Conservation (phyloP, 2,329 filamentous ascomycete species). For the Diaporthe longicolla region DNA sequence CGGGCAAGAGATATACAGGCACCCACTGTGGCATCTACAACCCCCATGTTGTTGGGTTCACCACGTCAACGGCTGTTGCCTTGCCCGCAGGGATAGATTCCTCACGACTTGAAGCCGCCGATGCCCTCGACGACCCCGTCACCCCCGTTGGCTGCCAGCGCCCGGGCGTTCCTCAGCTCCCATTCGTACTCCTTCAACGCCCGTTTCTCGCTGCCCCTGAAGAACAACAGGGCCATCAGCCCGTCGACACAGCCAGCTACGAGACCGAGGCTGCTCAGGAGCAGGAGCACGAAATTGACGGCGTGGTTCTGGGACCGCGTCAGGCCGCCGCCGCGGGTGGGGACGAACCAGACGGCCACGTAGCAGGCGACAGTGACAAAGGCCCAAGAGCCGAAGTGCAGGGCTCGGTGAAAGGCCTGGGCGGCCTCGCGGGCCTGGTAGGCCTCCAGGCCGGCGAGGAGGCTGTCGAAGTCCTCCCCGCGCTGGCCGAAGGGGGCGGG, state of each 20-base stretch:
- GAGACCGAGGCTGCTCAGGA: conserved; percentile 84
- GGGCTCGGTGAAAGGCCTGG: conserved; percentile 79
- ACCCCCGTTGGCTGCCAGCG: conserved; percentile 48
- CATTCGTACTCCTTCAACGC: conserved; percentile 92
- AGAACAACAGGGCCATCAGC: conserved; percentile 90
- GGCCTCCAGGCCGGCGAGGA: conserved; percentile 76
- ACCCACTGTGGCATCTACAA: not conserved
- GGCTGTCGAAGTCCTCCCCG: conserved; percentile 68
- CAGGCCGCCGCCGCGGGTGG: conserved; percentile 53
- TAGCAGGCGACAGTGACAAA: conserved; percentile 80
- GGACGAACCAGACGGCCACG: conserved; percentile 88
- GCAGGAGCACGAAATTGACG: conserved; percentile 79
- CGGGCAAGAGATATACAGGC: not conserved
- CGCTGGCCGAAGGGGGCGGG: conserved; percentile 43
- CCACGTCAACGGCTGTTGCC: not conserved
- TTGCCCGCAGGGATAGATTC: not conserved
- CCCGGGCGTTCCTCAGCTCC: conserved; percentile 83
- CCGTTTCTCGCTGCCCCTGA: conserved; percentile 86
- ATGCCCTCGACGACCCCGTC: conserved; percentile 12
- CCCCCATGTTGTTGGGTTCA: not conserved
- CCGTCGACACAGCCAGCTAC: conserved; percentile 85
- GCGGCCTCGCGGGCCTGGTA: conserved; percentile 80
- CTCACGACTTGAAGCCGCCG: conserved; percentile 22
- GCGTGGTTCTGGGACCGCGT: conserved; percentile 36
- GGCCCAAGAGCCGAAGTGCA: conserved; percentile 80